These are phyloP conservation scores for Cyberlindnera maritima DNA, from an alignment of 805 yeast species.

Conservation along the genomic window DNA sequence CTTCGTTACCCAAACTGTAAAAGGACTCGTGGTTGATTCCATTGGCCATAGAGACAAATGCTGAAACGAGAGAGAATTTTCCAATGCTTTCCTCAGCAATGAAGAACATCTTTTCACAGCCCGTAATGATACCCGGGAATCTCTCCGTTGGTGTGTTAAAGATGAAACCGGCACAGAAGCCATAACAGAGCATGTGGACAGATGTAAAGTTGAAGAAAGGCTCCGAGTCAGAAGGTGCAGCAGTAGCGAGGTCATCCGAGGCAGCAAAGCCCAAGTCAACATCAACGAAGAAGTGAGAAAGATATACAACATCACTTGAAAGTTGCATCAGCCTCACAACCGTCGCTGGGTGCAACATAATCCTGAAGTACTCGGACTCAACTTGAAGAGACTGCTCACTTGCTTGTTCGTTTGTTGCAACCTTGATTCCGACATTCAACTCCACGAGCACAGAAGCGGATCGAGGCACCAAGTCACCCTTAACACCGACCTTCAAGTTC, in stretches of 20 bases:
- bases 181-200: constrained; percentile 56
- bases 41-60: constrained; percentile 69
- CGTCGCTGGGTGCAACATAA: constrained; percentile 54
- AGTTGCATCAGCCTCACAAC: constrained; percentile 32
- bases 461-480: constrained; percentile 33
- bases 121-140: constrained; percentile 73
- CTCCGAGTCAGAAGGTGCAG: neutral
- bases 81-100: constrained; percentile 61
- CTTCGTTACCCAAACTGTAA: constrained; percentile 45
- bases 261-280: neutral
- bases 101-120: constrained; percentile 72
- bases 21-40: constrained; percentile 51
- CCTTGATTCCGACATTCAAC: constrained; percentile 41
- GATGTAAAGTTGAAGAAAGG: constrained; percentile 35
- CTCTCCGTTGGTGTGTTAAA: constrained; percentile 42
- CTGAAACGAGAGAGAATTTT: constrained; percentile 63
- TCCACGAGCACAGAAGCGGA: constrained; percentile 43
- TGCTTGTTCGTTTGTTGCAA: constrained; percentile 37
- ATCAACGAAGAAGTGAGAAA: constrained; percentile 1
- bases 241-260: no score
- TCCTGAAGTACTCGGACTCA: constrained; percentile 55
- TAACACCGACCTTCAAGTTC: constrained; percentile 30
- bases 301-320: constrained; percentile 7
- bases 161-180: constrained; percentile 77
- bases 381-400: constrained; percentile 48